Conservation (phyloP, 805 yeast genomes). For the Metschnikowia peoriensis region DNA sequence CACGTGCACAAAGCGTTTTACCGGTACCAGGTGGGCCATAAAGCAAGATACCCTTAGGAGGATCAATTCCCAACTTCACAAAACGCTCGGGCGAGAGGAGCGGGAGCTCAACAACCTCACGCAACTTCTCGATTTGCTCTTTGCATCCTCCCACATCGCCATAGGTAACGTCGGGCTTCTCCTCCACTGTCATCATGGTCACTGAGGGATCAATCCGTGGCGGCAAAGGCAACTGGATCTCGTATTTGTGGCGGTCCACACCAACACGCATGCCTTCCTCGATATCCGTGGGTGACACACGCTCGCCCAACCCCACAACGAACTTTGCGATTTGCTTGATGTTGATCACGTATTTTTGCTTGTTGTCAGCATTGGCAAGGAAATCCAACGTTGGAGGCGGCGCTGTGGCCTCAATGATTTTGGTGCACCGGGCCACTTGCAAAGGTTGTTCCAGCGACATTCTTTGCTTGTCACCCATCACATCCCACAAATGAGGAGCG, state of each 20-base stretch:
- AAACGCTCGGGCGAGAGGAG: constrained; percentile 90
- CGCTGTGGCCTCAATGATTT: constrained; percentile 71
- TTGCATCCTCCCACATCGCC: constrained; percentile 98
- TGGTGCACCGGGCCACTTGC: constrained; percentile 98
- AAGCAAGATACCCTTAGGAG: constrained; percentile 94
- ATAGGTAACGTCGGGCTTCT: constrained; percentile 97
- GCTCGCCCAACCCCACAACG: constrained; percentile 93
- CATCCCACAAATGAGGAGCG: constrained; percentile 96
- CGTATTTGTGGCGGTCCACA: constrained; percentile 95
- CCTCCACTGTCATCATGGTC: constrained; percentile 99
- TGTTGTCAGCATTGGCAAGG: constrained; percentile 68
- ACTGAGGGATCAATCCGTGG: constrained; percentile 97
- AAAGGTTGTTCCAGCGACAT: constrained; percentile 92
- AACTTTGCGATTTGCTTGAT: constrained; percentile 98
- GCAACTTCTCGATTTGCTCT: constrained; percentile 78
- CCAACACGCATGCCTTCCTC: constrained; percentile 99
- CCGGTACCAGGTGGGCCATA: constrained; percentile 99
- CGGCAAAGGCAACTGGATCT: constrained; percentile 94
- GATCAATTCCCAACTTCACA: constrained; percentile 95
- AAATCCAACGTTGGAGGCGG: constrained; percentile 33
- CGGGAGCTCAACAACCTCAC: constrained; percentile 24
- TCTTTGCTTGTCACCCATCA: constrained; percentile 91
- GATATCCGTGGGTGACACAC: constrained; percentile 97
- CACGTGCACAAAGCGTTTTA: constrained; percentile 96
- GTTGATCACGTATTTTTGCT: constrained; percentile 90